Evolutionary conservation across 495 filamentous ascomycete genomes (phyloP).

Genomic region (Hyaloscypha finlandica): DNA sequence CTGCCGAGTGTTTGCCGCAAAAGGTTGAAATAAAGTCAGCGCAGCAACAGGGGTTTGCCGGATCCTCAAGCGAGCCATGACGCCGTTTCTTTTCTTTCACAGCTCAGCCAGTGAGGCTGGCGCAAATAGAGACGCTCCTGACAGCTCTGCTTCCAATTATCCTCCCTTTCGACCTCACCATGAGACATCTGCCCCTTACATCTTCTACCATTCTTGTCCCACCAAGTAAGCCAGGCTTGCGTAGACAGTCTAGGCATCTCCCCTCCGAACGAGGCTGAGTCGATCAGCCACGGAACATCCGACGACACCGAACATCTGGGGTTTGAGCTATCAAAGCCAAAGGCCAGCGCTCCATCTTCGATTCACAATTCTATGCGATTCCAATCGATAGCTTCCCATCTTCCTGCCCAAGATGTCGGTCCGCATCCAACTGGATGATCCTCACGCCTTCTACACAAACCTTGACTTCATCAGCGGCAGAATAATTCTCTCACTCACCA

Average conservation of each 20-base stretch:
- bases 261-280: constrained; percentile 16
- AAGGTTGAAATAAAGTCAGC: constrained; percentile 3
- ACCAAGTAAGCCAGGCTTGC: constrained; percentile 15
- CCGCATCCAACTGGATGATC: constrained; percentile 73
- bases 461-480: constrained; percentile 73
- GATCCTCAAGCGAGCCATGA: not conserved
- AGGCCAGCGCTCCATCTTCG: not conserved
- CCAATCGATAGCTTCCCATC: not conserved
- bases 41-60: not conserved
- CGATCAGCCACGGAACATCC: constrained; percentile 1
- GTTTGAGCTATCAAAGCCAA: constrained; percentile 4
- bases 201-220: not conserved
- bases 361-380: not conserved
- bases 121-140: not conserved
- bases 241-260: constrained; percentile 8
- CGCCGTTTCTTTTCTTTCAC: not conserved
- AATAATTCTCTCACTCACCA: constrained; percentile 66
- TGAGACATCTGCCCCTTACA: not conserved
- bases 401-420: constrained; percentile 65
- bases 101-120: not conserved
- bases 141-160: constrained; percentile 3
- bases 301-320: not conserved
- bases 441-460: constrained; percentile 81
- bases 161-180: not conserved
- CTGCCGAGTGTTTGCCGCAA: not conserved